Evolutionary conservation across 768 basidiomycete genomes (phyloP).

Genomic region (Termitomyces sp.): DNA sequence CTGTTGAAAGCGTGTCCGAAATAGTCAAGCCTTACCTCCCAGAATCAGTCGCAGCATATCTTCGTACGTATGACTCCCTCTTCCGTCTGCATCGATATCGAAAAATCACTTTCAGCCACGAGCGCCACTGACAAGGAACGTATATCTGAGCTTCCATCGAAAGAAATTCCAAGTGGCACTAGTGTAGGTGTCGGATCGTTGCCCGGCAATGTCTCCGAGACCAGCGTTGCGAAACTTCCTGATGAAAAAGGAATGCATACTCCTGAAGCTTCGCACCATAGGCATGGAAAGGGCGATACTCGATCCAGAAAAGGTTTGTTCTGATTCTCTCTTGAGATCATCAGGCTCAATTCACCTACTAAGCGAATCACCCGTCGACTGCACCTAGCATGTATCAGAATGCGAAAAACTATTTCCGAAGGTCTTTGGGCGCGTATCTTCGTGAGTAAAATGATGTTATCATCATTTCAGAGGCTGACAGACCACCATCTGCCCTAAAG

Average conservation of each 20-base stretch:
- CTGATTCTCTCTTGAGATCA: not conserved
- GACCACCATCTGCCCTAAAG: not conserved
- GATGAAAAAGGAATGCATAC: slow-evolving; percentile 30
- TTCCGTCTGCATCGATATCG: not conserved
- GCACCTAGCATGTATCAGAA: not conserved
- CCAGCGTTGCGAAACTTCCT: slow-evolving; percentile 40
- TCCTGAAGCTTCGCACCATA: not conserved
- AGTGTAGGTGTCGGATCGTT: slow-evolving; percentile 41
- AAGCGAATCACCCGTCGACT: not conserved
- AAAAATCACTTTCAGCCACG: not conserved
- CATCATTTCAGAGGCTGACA: not conserved
- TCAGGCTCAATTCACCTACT: not conserved
- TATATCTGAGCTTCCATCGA: not conserved
- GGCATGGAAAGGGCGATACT: not conserved
- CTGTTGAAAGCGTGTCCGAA: slow-evolving; percentile 4
- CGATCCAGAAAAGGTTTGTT: not conserved
- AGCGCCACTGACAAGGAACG: not conserved
- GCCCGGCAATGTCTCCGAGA: slow-evolving; percentile 37
- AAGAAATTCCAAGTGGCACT: slow-evolving; percentile 13
- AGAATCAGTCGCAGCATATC: slow-evolving; percentile 1
- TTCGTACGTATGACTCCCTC: not conserved
- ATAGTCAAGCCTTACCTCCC: slow-evolving; percentile 11
- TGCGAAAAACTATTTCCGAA: slow-evolving; percentile 4
- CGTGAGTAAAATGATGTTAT: not conserved
- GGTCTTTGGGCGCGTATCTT: slow-evolving; percentile 3